Conservation (phyloP, 805 yeast species). For the Ogataea henricii region DNA sequence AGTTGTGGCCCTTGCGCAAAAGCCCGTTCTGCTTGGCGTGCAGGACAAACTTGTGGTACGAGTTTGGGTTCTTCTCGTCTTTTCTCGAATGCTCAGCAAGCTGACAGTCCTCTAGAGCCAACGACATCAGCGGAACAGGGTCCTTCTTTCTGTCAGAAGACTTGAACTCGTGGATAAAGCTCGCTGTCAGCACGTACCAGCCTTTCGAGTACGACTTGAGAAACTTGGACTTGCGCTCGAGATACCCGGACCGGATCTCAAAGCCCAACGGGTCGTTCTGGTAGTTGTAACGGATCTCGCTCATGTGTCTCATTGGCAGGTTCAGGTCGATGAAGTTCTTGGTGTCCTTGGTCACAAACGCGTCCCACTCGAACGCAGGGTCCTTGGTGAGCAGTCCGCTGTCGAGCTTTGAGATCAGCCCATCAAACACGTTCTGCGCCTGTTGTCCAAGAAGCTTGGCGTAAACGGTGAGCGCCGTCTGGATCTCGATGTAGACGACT, state of each 20-base stretch:
- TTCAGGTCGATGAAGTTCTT: slow-evolving; percentile 63
- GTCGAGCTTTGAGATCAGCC: slow-evolving; percentile 64
- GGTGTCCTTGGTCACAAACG: slow-evolving; percentile 71
- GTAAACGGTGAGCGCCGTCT: slow-evolving; percentile 73
- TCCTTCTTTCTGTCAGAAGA: slow-evolving; percentile 79
- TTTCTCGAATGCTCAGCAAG: slow-evolving; percentile 81
- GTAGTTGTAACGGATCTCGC: slow-evolving; percentile 65
- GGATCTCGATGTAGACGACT: slow-evolving; percentile 84
- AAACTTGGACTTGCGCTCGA: slow-evolving; percentile 90
- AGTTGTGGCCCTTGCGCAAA: slow-evolving; percentile 80
- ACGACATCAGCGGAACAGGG: slow-evolving; percentile 78
- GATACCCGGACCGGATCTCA: slow-evolving; percentile 72
- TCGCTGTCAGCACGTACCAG: slow-evolving; percentile 89
- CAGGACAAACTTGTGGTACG: slow-evolving; percentile 74
- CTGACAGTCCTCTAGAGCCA: slow-evolving; percentile 75
- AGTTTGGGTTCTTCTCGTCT: slow-evolving; percentile 55
- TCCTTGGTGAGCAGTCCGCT: slow-evolving; percentile 74
- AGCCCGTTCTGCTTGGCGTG: slow-evolving; percentile 74
- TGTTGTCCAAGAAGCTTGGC: slow-evolving; percentile 72
- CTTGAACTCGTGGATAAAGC: slow-evolving; percentile 88
- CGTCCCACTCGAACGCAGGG: slow-evolving; percentile 85
- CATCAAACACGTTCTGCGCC: slow-evolving; percentile 69
- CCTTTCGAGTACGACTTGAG: slow-evolving; percentile 89
- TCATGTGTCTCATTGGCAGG: slow-evolving; percentile 60
- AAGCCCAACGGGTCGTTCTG: slow-evolving; percentile 68